Conservation (phyloP, 1,139 yeast genomes). For the Saccharomyces pastorianus region DNA sequence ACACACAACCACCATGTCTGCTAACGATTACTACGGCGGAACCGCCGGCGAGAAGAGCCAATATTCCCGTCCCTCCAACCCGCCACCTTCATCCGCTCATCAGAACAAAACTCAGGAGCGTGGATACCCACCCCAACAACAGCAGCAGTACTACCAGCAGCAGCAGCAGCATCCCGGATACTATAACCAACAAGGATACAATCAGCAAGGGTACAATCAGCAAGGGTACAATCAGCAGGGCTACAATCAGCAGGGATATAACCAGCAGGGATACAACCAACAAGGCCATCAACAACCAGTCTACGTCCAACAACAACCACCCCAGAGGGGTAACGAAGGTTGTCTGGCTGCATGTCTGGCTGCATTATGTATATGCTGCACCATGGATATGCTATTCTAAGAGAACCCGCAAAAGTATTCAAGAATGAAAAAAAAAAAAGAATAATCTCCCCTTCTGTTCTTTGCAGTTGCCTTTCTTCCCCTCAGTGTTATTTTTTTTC, state of each 20-base stretch:
- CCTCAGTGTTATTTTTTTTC: not conserved
- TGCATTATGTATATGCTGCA: slow-evolving; percentile 67
- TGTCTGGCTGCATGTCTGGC: slow-evolving; percentile 67
- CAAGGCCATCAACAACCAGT: slow-evolving; percentile 51
- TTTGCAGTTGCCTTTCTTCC: not conserved
- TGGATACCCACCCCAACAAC: slow-evolving; percentile 1
- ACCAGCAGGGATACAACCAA: slow-evolving; percentile 31
- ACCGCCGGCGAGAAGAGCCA: slow-evolving; percentile 14
- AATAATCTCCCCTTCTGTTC: not conserved
- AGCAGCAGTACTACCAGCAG: slow-evolving; percentile 12
- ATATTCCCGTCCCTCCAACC: slow-evolving; percentile 13
- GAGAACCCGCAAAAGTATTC: not conserved
- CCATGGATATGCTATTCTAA: slow-evolving; percentile 58
- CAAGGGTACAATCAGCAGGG: slow-evolving; percentile 26
- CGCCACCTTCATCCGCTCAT: not conserved
- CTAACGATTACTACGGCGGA: slow-evolving; percentile 26
- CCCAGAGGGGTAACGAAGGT: slow-evolving; percentile 36
- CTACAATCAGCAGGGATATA: slow-evolving; percentile 34
- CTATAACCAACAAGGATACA: slow-evolving; percentile 7
- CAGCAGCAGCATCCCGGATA: slow-evolving; percentile 11
- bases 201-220: slow-evolving; percentile 22
- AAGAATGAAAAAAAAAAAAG: not conserved
- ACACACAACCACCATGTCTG: slow-evolving; percentile 19
- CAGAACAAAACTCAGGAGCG: slow-evolving; percentile 1
- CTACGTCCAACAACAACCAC: slow-evolving; percentile 53